phyloP scores from a whole-genome alignment of 805 yeast species.

The Kuraishia capsulata region DNA sequence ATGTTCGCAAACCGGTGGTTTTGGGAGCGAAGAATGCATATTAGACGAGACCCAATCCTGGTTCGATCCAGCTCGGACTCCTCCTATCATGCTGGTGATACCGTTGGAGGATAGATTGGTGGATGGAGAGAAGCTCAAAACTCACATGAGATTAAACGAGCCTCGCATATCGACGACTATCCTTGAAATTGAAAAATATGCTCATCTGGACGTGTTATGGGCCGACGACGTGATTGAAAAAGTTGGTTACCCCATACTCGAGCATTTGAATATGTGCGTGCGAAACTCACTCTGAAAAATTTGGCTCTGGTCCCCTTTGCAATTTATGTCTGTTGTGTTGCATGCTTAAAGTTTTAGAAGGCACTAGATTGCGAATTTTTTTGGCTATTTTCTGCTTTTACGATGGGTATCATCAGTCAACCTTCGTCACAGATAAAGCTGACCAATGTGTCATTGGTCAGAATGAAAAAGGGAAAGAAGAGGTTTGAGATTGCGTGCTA shows the following conservation, averaged over 20 bases:
- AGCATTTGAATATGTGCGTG: conserved; percentile 21
- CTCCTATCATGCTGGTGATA: conserved; percentile 57
- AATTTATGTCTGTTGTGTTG: too few species aligned
- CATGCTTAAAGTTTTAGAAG: too few species aligned
- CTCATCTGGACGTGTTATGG: conserved; percentile 92
- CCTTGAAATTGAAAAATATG: conserved; percentile 49
- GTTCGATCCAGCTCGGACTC: conserved; percentile 37
- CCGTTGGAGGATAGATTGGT: conserved; percentile 75
- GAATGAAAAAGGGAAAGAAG: conserved; percentile 85
- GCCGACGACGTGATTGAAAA: conserved; percentile 64
- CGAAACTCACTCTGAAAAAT: background rate
- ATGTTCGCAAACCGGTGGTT: conserved; percentile 30
- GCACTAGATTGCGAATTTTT: too few species aligned
- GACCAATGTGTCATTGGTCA: conserved; percentile 89
- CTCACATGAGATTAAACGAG: conserved; percentile 60
- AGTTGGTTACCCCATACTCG: conserved; percentile 44
- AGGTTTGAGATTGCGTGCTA: conserved; percentile 94
- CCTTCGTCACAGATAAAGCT: conserved; percentile 84
- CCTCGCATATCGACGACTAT: conserved; percentile 26
- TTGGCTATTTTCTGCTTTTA: too few species aligned
- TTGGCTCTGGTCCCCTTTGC: too few species aligned
- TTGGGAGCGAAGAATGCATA: conserved; percentile 41
- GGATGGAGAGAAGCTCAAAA: conserved; percentile 56
- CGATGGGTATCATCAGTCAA: conserved; percentile 54
- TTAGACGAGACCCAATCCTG: conserved; percentile 45